Evolutionary conservation across 495 filamentous ascomycete species (phyloP).

Genomic region (Hapsidospora chrysogenum): DNA sequence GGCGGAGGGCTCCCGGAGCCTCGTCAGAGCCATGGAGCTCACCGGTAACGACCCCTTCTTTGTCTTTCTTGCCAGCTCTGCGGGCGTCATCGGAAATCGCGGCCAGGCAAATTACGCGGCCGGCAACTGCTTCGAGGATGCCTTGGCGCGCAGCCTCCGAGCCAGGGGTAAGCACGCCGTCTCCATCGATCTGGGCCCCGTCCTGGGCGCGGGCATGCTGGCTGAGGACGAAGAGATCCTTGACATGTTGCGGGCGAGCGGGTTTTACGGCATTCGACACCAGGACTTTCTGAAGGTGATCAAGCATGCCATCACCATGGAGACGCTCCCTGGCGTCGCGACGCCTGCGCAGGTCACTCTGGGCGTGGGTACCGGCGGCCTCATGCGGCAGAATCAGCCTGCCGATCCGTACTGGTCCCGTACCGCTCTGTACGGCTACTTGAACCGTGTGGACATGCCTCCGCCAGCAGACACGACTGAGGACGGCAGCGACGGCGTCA

Average conservation of each 20-base stretch:
- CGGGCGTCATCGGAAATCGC: constrained; percentile 24
- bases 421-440: constrained; percentile 12
- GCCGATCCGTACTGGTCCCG: constrained; percentile 18
- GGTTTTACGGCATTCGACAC: constrained; percentile 11
- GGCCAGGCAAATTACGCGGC: constrained; percentile 40
- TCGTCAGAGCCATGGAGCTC: constrained; percentile 23
- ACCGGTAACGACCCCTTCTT: background rate
- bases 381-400: constrained; percentile 13
- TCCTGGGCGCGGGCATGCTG: constrained; percentile 14
- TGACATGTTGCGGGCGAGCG: constrained; percentile 9
- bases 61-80: constrained; percentile 16
- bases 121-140: constrained; percentile 34
- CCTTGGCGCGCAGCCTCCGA: constrained; percentile 17
- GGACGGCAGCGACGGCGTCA: background rate
- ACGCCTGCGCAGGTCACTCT: constrained; percentile 13
- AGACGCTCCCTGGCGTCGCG: background rate
- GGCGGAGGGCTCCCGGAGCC: constrained; percentile 19
- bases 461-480: background rate
- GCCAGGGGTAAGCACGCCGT: constrained; percentile 15
- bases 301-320: constrained; percentile 7
- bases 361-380: constrained; percentile 12
- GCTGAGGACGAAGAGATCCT: constrained; percentile 8
- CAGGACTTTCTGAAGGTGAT: constrained; percentile 11
- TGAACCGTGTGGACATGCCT: constrained; percentile 14
- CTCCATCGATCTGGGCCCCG: constrained; percentile 28